Evolutionary conservation across 2,329 filamentous ascomycete genomes (phyloP).

Genomic region (Aspergillus tamarii): DNA sequence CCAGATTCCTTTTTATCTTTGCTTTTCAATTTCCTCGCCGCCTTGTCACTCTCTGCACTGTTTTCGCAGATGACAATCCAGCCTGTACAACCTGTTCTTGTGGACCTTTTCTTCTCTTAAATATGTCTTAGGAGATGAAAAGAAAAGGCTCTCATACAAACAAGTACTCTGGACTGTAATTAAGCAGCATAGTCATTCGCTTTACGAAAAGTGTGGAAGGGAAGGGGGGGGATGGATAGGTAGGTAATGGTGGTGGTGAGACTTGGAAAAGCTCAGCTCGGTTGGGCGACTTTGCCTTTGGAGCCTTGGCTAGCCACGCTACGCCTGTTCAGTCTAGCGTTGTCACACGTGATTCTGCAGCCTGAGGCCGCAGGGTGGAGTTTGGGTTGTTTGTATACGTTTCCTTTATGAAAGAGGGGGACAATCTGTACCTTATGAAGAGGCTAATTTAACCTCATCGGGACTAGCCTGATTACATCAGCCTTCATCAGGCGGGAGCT

Average conservation of each 20-base stretch:
- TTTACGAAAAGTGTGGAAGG: conserved; percentile 40
- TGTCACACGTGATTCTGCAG: background rate
- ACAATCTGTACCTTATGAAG: background rate
- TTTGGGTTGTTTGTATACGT: conserved; percentile 29
- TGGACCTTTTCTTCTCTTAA: conserved; percentile 24
- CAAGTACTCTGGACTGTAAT: conserved; percentile 36
- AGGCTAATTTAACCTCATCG: background rate
- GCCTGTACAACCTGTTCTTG: conserved; percentile 24
- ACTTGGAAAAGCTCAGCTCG: conserved; percentile 27
- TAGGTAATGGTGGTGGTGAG: conserved; percentile 25
- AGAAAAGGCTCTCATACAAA: conserved; percentile 38
- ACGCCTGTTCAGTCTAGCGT: background rate
- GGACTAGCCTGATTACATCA: conserved; percentile 30
- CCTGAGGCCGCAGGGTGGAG: background rate
- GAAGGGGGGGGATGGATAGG: conserved; percentile 14
- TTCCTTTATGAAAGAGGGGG: conserved; percentile 1
- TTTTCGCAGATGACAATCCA: conserved; percentile 14
- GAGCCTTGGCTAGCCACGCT: conserved; percentile 3
- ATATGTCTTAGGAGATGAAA: conserved; percentile 35
- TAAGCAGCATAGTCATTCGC: conserved; percentile 42
- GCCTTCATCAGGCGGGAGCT: conserved; percentile 24
- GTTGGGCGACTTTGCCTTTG: conserved; percentile 20
- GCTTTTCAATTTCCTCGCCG: conserved; percentile 12
- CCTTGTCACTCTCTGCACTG: conserved; percentile 11
- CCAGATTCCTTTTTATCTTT: conserved; percentile 11